Conservation (phyloP, 169 alveolate species). For the Plasmodium vinckei region DNA sequence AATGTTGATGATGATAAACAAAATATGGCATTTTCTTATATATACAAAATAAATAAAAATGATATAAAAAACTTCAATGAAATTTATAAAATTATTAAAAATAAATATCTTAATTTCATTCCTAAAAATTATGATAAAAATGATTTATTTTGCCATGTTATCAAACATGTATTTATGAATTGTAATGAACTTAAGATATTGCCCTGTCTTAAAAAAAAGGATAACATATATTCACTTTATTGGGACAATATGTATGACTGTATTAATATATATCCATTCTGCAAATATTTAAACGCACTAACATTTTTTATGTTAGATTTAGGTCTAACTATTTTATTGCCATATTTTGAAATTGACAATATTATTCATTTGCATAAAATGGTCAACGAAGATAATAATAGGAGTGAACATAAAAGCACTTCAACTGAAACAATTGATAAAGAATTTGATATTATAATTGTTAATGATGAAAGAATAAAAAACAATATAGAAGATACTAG, state of each 20-base stretch:
- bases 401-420: neutral
- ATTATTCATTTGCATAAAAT: conserved; percentile 55
- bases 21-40: conserved; percentile 14
- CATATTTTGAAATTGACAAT: conserved; percentile 72
- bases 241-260: conserved; percentile 35
- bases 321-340: conserved; percentile 56
- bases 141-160: conserved; percentile 57
- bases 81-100: conserved; percentile 60
- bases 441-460: neutral
- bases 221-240: conserved; percentile 25
- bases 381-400: conserved; percentile 7
- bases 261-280: conserved; percentile 66
- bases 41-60: conserved; percentile 49
- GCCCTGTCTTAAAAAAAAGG: conserved; percentile 67
- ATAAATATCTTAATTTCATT: conserved; percentile 64
- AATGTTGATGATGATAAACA: neutral
- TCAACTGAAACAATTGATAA: neutral
- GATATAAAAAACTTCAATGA: conserved; percentile 52
- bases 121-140: conserved; percentile 53
- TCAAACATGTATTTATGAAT: conserved; percentile 44
- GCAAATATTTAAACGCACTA: conserved; percentile 56
- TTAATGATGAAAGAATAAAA: neutral
- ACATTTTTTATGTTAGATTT: conserved; percentile 66
- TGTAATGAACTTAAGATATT: conserved; percentile 70
- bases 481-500: neutral